A percentile compares a stretch with the other conserved stretches of the same genome.
Conservation (phyloP, 257 asterid species). For the Penstemon barbatus region DNA sequence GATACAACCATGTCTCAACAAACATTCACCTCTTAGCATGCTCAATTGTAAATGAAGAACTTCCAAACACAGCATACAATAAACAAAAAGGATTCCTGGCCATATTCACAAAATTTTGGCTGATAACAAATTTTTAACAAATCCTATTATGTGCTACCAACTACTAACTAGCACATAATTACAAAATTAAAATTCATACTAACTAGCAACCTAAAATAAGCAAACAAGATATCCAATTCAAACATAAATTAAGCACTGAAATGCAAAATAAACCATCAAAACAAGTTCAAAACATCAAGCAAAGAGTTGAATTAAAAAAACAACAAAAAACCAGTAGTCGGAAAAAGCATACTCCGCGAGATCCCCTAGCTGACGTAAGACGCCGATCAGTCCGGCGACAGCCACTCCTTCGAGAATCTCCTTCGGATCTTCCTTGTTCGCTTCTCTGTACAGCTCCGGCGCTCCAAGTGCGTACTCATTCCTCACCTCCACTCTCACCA, state of each 20-base stretch:
- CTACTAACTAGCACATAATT: background rate
- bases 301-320: background rate
- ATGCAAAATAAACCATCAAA: conserved; percentile 5
- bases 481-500: conserved; percentile 71
- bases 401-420: conserved; percentile 76
- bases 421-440: conserved; percentile 75
- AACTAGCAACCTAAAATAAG: background rate
- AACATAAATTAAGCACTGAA: conserved; percentile 3
- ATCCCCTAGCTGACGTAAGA: conserved; percentile 95
- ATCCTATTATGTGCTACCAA: background rate
- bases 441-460: conserved; percentile 62
- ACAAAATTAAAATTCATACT: background rate
- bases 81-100: too few relatives aligned
- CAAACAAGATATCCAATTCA: conserved; percentile 1
- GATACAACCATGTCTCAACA: background rate
- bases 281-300: background rate
- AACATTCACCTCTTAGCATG: background rate
- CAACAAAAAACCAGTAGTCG: background rate
- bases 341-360: conserved; percentile 65
- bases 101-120: too few relatives aligned
- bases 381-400: conserved; percentile 85
- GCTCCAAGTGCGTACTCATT: conserved; percentile 80
- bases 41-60: conserved; percentile 3
- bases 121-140: background rate
- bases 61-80: conserved; percentile 3